Percentiles rank a stretch among this genome's conserved stretches.
phyloP scores from a whole-genome alignment of 441 rosid species.

The Euphorbia schlechtendalii region DNA sequence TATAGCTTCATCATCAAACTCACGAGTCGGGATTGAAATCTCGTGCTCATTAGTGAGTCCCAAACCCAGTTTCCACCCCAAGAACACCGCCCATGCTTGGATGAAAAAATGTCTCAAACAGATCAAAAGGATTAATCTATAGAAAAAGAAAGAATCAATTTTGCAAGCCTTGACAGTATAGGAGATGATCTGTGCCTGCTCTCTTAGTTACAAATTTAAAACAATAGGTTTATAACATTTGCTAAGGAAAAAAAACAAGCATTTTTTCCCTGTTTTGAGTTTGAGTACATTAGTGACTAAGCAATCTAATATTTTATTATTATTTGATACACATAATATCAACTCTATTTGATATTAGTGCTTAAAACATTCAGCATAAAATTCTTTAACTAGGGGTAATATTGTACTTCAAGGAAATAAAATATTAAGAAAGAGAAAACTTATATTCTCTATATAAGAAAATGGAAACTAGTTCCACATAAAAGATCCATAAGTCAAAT shows the following conservation, averaged over 20 bases:
- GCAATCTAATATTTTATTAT: not conserved
- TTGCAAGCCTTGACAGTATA: too few relatives aligned
- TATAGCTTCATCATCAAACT: too few relatives aligned
- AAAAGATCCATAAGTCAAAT: not conserved
- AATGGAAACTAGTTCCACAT: not conserved
- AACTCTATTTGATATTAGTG: not conserved
- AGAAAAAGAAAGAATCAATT: conserved; percentile 10
- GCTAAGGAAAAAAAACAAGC: not conserved
- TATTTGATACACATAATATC: not conserved
- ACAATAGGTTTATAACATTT: not conserved
- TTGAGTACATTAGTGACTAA: not conserved
- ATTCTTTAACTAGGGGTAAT: not conserved
- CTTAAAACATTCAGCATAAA: not conserved
- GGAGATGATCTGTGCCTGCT: conserved; percentile 7
- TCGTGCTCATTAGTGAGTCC: too few relatives aligned
- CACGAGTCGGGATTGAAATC: too few relatives aligned
- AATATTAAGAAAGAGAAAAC: conserved; percentile 1
- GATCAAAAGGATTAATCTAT: conserved; percentile 95
- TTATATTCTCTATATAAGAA: not conserved
- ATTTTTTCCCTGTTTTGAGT: not conserved
- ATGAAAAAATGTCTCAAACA: conserved; percentile 94
- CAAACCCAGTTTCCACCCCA: conserved; percentile 79
- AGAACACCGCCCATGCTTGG: conserved; percentile 85
- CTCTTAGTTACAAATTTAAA: not conserved
- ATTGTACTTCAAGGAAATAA: not conserved